Conservation (phyloP, 75 land plant species). For the Pinus tabuliformis region DNA sequence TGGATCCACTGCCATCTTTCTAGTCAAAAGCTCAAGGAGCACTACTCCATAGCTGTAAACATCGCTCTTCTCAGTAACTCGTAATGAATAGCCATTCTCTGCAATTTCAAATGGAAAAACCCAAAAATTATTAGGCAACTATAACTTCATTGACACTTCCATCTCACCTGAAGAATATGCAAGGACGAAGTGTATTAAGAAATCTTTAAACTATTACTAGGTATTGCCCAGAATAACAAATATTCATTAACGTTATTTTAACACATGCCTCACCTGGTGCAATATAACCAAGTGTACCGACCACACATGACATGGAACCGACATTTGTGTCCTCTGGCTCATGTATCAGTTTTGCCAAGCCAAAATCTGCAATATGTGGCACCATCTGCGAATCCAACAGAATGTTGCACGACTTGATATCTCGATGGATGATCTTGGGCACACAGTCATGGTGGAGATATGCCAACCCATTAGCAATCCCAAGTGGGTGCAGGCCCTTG, state of each 20-base stretch:
- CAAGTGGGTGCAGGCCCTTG: too few relatives aligned
- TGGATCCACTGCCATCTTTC: conserved; percentile 8
- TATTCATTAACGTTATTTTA: neutral
- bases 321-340: conserved; percentile 15
- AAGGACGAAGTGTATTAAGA: neutral
- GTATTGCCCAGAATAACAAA: too few relatives aligned
- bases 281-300: conserved; percentile 60
- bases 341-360: conserved; percentile 26
- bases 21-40: conserved; percentile 47
- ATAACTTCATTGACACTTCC: neutral
- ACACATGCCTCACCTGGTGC: conserved; percentile 39
- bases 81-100: conserved; percentile 34
- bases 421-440: conserved; percentile 49
- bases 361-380: conserved; percentile 57
- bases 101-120: conserved; percentile 2
- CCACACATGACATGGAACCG: conserved; percentile 27
- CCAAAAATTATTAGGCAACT: neutral
- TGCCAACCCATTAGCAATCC: conserved; percentile 43
- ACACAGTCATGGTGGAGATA: conserved; percentile 53
- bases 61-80: conserved; percentile 28
- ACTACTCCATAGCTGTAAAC: conserved; percentile 24
- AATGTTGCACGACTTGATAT: conserved; percentile 46
- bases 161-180: neutral
- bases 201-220: neutral
- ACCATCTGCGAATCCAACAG: conserved; percentile 49